Evolutionary conservation across 257 asterid species (phyloP).

Genomic region (Mentha longifolia): DNA sequence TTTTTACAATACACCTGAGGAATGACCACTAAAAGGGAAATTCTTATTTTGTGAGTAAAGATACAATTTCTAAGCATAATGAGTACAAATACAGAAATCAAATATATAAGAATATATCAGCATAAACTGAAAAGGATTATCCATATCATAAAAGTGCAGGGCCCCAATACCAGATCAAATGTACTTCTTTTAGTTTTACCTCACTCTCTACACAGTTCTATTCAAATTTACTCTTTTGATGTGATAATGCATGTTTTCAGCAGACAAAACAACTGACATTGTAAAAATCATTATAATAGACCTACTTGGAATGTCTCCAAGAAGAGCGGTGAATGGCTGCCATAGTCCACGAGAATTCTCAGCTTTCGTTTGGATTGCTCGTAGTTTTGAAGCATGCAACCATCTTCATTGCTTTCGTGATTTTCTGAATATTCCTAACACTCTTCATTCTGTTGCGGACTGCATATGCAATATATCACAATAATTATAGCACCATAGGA

Average conservation of each 20-base stretch:
- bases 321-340: slow-evolving; percentile 99
- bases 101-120: too few relatives aligned
- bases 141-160: too few relatives aligned
- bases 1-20: too few relatives aligned
- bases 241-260: background rate
- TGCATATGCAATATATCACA: slow-evolving; percentile 33
- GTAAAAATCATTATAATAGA: background rate
- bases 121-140: too few relatives aligned
- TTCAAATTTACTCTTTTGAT: background rate
- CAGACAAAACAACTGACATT: background rate
- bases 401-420: slow-evolving; percentile 99
- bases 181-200: background rate
- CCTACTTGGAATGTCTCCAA: slow-evolving; percentile 95
- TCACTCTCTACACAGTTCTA: background rate
- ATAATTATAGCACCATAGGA: background rate
- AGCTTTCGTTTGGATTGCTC: slow-evolving; percentile 83
- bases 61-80: too few relatives aligned
- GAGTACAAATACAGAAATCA: too few relatives aligned
- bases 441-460: slow-evolving; percentile 97
- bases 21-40: too few relatives aligned
- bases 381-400: slow-evolving; percentile 99
- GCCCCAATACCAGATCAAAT: too few relatives aligned
- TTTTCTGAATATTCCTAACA: slow-evolving; percentile 91
- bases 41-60: too few relatives aligned
- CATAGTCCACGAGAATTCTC: slow-evolving; percentile 97